These are phyloP conservation scores for Sphaerosporella brunnea DNA, from an alignment of 495 filamentous ascomycete genomes.

Conservation along the genomic window DNA sequence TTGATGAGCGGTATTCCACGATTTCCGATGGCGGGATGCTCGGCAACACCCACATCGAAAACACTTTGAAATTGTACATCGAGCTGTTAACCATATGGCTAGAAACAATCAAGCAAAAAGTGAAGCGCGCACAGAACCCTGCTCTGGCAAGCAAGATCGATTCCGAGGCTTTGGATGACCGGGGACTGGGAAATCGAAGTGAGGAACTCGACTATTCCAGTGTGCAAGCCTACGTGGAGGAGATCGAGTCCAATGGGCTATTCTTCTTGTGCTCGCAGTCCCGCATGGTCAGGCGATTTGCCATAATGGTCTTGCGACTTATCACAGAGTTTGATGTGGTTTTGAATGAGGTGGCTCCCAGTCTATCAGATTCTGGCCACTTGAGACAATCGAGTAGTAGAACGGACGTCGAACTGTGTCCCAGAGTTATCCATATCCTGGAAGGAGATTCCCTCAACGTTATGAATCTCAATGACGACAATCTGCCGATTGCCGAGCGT, in stretches of 20 bases:
- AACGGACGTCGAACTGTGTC: constrained; percentile 14
- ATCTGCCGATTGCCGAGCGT: constrained; percentile 76
- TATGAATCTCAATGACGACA: constrained; percentile 81
- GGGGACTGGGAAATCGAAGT: constrained; percentile 37
- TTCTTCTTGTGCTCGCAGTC: constrained; percentile 98
- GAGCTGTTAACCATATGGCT: constrained; percentile 93
- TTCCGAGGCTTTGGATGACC: constrained; percentile 35
- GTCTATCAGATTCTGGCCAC: constrained; percentile 4
- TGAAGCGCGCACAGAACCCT: constrained; percentile 35
- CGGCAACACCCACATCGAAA: constrained; percentile 86
- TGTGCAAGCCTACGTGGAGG: constrained; percentile 81
- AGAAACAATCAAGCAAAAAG: constrained; percentile 80
- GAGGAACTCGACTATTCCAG: constrained; percentile 73
- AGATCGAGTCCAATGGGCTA: constrained; percentile 91
- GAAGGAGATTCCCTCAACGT: constrained; percentile 78
- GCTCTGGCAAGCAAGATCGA: constrained; percentile 44
- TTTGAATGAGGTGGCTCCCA: constrained; percentile 42
- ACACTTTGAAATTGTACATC: constrained; percentile 77
- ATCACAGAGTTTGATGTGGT: constrained; percentile 90
- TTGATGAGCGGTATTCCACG: constrained; percentile 89
- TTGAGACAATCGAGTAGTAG: constrained; percentile 16
- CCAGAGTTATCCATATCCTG: constrained; percentile 73
- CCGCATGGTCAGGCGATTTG: constrained; percentile 67
- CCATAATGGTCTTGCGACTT: constrained; percentile 75
- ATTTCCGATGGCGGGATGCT: constrained; percentile 98